A percentile compares a stretch with the other conserved stretches of the same genome.
Evolutionary conservation across 176 grass and related monocot genomes (phyloP).

Genomic region (Bolboschoenus planiculmis): DNA sequence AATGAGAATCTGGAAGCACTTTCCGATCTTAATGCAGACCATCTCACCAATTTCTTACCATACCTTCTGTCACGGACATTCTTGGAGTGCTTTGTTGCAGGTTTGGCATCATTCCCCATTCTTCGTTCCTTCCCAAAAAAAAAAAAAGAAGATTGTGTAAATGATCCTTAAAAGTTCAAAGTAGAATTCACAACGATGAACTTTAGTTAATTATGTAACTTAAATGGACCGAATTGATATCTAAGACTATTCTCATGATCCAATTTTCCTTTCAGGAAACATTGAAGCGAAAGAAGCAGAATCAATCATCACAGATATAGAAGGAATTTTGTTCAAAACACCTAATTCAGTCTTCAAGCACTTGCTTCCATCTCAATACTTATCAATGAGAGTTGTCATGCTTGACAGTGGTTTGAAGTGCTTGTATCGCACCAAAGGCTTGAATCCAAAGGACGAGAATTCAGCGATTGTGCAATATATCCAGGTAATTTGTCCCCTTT

Average conservation of each 20-base stretch:
- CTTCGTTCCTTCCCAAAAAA: not conserved
- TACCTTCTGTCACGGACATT: constrained; percentile 57
- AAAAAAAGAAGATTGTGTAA: not conserved
- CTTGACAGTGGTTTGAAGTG: constrained; percentile 69
- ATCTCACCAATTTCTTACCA: constrained; percentile 49
- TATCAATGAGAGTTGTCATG: constrained; percentile 55
- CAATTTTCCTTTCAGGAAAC: constrained; percentile 47
- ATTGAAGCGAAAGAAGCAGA: constrained; percentile 73
- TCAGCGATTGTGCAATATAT: constrained; percentile 91
- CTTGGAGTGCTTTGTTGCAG: constrained; percentile 79
- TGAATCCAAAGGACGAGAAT: constrained; percentile 77
- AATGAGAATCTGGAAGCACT: constrained; percentile 72
- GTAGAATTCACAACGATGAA: not conserved
- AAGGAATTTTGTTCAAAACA: constrained; percentile 58
- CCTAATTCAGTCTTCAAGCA: constrained; percentile 54
- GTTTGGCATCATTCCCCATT: constrained; percentile 24
- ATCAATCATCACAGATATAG: constrained; percentile 57
- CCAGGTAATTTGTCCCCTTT: constrained; percentile 42
- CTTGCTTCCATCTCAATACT: constrained; percentile 72
- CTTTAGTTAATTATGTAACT: constrained; percentile 12
- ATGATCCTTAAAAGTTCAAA: not conserved
- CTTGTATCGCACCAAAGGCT: constrained; percentile 57
- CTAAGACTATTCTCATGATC: constrained; percentile 9
- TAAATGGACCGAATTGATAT: not conserved
- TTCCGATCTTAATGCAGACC: constrained; percentile 50